Evolutionary conservation across 2,329 filamentous ascomycete genomes (phyloP), one percentile per base, ranked within the genome.

Genomic region (Apiospora arundinis): DNA sequence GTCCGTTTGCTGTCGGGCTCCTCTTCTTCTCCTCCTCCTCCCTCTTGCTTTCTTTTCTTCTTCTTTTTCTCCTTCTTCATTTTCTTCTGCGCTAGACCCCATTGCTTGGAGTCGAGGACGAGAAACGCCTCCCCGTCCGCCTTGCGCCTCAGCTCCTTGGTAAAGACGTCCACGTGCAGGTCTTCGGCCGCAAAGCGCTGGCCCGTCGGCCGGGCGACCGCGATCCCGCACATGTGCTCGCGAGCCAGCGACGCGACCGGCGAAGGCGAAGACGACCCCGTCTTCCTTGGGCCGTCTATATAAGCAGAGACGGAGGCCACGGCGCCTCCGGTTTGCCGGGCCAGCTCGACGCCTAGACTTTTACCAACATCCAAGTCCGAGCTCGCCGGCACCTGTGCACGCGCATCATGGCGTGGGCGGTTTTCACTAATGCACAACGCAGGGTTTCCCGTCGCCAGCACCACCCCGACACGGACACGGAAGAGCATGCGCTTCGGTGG

Each of bases 121-220:
- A 60, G 52, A 16, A 60, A 60, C 6, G 52, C 52, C 52, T 60
- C 52, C 16, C 52, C 52, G 52, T 32, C 52, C 52, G 52, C 52
- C 52, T 60, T 37, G 25, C 52, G 52, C 7, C 16, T 32, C 28
- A 60, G 16, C 52, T 60, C 52, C 28, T 21, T 32, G 28, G 52
- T 37, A 11, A 60, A 60, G 16, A 32, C 52, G 16, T 60, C 32
- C 16, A 14, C 28, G 14, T 37, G 25, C 52, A 21, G 8, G 28
- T 60, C 52, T 25, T 60, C 52, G 16, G 52, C 52, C 25, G 52
- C 28, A 6, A 60, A 60, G 28, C 52, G 52, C 28, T 32, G 52
- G 28, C 52, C 52, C 28, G 52, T 60, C 52, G 32, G 28, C 25
- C 32, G 52, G 28, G 25, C 25, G 52, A 60, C 52, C 16, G 52